Evolutionary conservation across 345 rosid genomes (phyloP).

Genomic region (Luvunga scandens): DNA sequence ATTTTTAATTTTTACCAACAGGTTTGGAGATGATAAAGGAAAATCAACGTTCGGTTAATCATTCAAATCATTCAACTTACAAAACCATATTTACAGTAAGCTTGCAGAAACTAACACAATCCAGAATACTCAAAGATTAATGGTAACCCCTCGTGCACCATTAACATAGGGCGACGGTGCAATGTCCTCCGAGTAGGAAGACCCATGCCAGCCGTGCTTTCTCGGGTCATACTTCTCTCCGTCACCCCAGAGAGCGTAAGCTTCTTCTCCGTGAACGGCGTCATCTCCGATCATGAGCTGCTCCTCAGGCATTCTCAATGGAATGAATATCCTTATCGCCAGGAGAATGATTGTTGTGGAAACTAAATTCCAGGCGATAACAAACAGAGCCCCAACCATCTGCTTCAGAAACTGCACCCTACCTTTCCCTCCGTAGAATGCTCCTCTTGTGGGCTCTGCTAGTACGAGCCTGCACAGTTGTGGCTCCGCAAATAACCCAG

Average conservation of each 20-base stretch:
- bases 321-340: constrained; percentile 55
- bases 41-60: background rate
- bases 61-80: background rate
- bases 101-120: background rate
- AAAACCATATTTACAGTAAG: constrained; percentile 7
- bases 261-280: constrained; percentile 95
- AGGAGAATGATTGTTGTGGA: constrained; percentile 63
- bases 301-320: constrained; percentile 80
- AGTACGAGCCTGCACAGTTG: constrained; percentile 44
- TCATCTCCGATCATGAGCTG: constrained; percentile 82
- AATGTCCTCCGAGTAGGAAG: constrained; percentile 31
- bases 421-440: constrained; percentile 76
- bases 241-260: constrained; percentile 96
- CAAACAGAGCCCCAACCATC: constrained; percentile 64
- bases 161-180: constrained; percentile 44
- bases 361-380: constrained; percentile 63
- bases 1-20: background rate
- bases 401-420: constrained; percentile 68
- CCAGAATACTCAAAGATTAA: constrained; percentile 41
- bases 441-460: constrained; percentile 55
- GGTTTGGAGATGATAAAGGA: background rate
- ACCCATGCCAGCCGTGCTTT: constrained; percentile 39
- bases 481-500: constrained; percentile 87
- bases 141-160: constrained; percentile 77
- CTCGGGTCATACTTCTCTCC: constrained; percentile 85